phyloP scores from a whole-genome alignment of 371 early-diverging fungal genomes.

The Saksenaea oblongispora region DNA sequence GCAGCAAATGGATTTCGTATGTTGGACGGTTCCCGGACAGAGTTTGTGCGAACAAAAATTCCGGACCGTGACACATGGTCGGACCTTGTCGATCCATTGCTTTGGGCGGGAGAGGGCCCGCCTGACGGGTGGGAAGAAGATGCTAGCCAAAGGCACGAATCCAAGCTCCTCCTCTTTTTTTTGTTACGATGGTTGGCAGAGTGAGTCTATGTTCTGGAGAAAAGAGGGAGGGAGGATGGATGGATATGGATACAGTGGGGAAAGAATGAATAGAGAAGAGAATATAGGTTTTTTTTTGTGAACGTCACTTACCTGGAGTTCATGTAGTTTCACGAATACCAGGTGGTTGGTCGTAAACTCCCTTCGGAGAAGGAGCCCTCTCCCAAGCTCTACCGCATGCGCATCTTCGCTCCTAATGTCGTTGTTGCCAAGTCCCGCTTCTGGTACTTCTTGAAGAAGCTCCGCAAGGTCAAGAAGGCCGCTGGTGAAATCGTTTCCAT shows the following conservation, averaged over 20 bases:
- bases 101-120: neutral
- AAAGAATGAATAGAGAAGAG: neutral
- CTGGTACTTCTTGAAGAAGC: conserved; percentile 98
- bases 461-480: conserved; percentile 97
- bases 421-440: conserved; percentile 97
- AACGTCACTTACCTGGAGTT: no score
- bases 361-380: conserved; percentile 89
- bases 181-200: conserved; percentile 1
- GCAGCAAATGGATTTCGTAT: conserved; percentile 48
- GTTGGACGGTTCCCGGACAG: conserved; percentile 12
- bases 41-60: neutral
- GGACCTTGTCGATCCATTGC: neutral
- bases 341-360: conserved; percentile 81
- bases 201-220: neutral
- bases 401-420: conserved; percentile 97
- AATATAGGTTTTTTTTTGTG: neutral
- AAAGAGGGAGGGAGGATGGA: neutral
- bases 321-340: conserved; percentile 16
- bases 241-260: neutral
- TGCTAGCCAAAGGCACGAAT: conserved; percentile 5
- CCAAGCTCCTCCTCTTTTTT: conserved; percentile 3
- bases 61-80: neutral
- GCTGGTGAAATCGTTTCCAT: conserved; percentile 93
- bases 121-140: neutral
- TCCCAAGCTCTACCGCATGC: conserved; percentile 97